These are phyloP conservation scores for Zarea fungicola DNA, from an alignment of 2,329 filamentous ascomycete species.

Conservation along the genomic window DNA sequence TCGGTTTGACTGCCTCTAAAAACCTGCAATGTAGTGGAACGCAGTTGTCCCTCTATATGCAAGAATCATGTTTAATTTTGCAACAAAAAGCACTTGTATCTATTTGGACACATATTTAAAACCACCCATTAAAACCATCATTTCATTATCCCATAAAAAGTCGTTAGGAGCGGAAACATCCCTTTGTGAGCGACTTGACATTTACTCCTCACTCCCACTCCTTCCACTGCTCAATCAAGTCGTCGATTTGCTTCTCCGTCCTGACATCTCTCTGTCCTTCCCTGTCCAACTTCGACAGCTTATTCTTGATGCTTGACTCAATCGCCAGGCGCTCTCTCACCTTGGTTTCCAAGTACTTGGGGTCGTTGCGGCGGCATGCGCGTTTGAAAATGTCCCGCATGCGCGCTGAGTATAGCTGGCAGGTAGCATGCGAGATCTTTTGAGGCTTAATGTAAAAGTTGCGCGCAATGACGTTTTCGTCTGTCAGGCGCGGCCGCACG, in stretches of 20 bases:
- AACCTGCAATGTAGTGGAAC: too few relatives aligned
- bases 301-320: slow-evolving; percentile 54
- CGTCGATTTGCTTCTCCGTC: slow-evolving; percentile 40
- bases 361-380: slow-evolving; percentile 62
- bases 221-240: slow-evolving; percentile 52
- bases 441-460: slow-evolving; percentile 61
- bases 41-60: too few relatives aligned
- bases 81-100: too few relatives aligned
- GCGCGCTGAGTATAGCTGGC: slow-evolving; percentile 73
- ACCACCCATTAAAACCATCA: too few relatives aligned
- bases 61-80: too few relatives aligned
- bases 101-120: too few relatives aligned
- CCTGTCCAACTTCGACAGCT: slow-evolving; percentile 40
- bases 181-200: too few relatives aligned
- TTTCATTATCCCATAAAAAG: too few relatives aligned
- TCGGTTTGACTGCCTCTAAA: too few relatives aligned
- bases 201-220: slow-evolving; percentile 45
- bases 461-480: slow-evolving; percentile 50
- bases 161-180: too few relatives aligned
- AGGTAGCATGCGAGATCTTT: slow-evolving; percentile 51
- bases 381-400: slow-evolving; percentile 71
- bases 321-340: slow-evolving; percentile 55
- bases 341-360: slow-evolving; percentile 54
- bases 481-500: slow-evolving; percentile 61
- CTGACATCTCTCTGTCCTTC: slow-evolving; percentile 30